These are phyloP conservation scores for Phialophora expanda DNA, from an alignment of 2,329 filamentous ascomycete species.

Conservation along the genomic window DNA sequence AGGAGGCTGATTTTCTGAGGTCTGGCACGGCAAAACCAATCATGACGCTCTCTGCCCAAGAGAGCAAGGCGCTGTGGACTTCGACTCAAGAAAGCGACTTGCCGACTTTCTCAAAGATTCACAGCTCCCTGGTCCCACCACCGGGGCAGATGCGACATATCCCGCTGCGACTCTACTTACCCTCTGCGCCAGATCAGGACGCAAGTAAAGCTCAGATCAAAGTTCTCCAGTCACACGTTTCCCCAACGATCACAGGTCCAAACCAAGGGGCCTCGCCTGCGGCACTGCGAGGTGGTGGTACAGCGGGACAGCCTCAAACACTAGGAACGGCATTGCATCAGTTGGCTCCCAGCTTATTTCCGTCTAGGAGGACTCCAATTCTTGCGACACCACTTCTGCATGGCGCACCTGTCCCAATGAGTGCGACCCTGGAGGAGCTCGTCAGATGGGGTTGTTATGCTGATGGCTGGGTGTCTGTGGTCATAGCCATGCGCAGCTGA, in stretches of 20 bases:
- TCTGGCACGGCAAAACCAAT: slow-evolving; percentile 88
- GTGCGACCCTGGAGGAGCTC: slow-evolving; percentile 78
- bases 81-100: slow-evolving; percentile 76
- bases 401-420: slow-evolving; percentile 80
- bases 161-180: slow-evolving; percentile 87
- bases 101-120: slow-evolving; percentile 72
- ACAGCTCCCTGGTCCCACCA: slow-evolving; percentile 72
- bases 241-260: slow-evolving; percentile 50
- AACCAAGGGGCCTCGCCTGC: slow-evolving; percentile 32
- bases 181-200: slow-evolving; percentile 61
- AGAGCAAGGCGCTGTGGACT: slow-evolving; percentile 82
- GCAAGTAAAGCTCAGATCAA: slow-evolving; percentile 62
- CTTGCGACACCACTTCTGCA: slow-evolving; percentile 85
- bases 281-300: slow-evolving; percentile 39
- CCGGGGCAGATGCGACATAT: slow-evolving; percentile 77
- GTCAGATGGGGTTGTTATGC: slow-evolving; percentile 83
- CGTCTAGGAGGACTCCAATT: slow-evolving; percentile 80
- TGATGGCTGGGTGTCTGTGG: slow-evolving; percentile 88
- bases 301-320: slow-evolving; percentile 62
- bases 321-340: slow-evolving; percentile 78
- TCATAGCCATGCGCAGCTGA: slow-evolving; percentile 66
- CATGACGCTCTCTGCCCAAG: slow-evolving; percentile 83
- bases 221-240: slow-evolving; percentile 76
- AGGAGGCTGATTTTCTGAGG: slow-evolving; percentile 84
- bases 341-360: slow-evolving; percentile 81